Percentiles rank a stretch among this genome's conserved stretches.
These are phyloP conservation scores for Thecaphora frezii DNA, from an alignment of 1,284 basidiomycete species.

Conservation along the genomic window DNA sequence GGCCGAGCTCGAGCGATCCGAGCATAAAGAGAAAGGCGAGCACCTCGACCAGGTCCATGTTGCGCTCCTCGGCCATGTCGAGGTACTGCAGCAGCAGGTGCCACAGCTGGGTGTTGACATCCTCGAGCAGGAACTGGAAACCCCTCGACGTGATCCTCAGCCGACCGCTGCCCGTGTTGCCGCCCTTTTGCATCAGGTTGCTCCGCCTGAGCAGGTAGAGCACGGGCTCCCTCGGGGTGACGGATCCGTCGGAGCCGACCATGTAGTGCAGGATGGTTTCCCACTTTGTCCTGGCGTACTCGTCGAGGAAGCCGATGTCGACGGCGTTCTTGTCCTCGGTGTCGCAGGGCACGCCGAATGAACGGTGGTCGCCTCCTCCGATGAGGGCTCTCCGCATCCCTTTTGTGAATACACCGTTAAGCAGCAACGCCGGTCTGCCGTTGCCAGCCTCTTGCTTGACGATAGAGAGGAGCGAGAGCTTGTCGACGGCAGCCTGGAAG, in stretches of 20 bases:
- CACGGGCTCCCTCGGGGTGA: constrained; percentile 77
- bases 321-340: constrained; percentile 59
- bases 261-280: constrained; percentile 98
- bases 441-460: constrained; percentile 19
- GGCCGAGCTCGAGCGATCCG: constrained; percentile 49
- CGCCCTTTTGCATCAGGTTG: constrained; percentile 71
- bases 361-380: constrained; percentile 77
- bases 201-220: constrained; percentile 79
- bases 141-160: constrained; percentile 85
- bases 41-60: constrained; percentile 86
- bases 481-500: constrained; percentile 28
- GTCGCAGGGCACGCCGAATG: constrained; percentile 82
- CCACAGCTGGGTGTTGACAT: constrained; percentile 98
- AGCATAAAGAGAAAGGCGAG: constrained; percentile 80
- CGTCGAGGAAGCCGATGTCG: constrained; percentile 72
- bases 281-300: constrained; percentile 88
- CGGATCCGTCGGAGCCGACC: constrained; percentile 81
- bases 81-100: constrained; percentile 84
- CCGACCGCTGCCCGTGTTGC: constrained; percentile 1
- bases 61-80: constrained; percentile 48
- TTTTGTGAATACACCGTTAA: constrained; percentile 49
- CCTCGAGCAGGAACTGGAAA: constrained; percentile 94
- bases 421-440: constrained; percentile 62
- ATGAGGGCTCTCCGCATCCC: constrained; percentile 57
- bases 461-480: constrained; percentile 37